A percentile compares a stretch with the other conserved stretches of the same genome.
Conservation (phyloP, 2,329 filamentous ascomycete genomes). For the Talaromyces verruculosus region DNA sequence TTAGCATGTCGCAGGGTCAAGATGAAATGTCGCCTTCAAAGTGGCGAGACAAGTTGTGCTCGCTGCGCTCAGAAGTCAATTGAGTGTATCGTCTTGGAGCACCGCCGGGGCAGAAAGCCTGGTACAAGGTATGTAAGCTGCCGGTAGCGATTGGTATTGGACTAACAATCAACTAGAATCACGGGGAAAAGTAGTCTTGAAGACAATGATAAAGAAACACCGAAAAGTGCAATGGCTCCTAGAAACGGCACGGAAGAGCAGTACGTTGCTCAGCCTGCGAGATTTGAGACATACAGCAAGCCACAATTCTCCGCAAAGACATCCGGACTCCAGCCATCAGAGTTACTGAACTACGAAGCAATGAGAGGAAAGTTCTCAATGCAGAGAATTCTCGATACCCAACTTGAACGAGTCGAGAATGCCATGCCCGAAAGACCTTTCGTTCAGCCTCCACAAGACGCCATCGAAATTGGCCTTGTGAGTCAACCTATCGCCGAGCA, state of each 20-base stretch:
- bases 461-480: conserved; percentile 22
- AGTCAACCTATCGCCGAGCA: background rate
- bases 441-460: conserved; percentile 24
- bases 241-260: background rate
- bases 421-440: background rate
- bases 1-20: conserved; percentile 42
- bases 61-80: conserved; percentile 41
- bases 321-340: conserved; percentile 28
- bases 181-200: background rate
- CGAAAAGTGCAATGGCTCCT: background rate
- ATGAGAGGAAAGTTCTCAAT: conserved; percentile 25
- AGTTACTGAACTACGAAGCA: conserved; percentile 36
- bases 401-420: background rate
- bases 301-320: background rate
- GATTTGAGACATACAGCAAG: background rate
- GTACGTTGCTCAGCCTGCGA: background rate
- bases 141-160: background rate
- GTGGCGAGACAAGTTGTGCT: conserved; percentile 31
- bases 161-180: background rate
- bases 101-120: conserved; percentile 42
- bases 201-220: too few species aligned
- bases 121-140: conserved; percentile 29
- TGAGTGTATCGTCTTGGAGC: conserved; percentile 41
- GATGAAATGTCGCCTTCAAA: conserved; percentile 37
- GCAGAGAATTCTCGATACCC: conserved; percentile 13